Percentiles rank a stretch among this genome's conserved stretches.
Evolutionary conservation across 1,284 basidiomycete genomes (phyloP).

Genomic region (Erythrobasidium hasegawianum): DNA sequence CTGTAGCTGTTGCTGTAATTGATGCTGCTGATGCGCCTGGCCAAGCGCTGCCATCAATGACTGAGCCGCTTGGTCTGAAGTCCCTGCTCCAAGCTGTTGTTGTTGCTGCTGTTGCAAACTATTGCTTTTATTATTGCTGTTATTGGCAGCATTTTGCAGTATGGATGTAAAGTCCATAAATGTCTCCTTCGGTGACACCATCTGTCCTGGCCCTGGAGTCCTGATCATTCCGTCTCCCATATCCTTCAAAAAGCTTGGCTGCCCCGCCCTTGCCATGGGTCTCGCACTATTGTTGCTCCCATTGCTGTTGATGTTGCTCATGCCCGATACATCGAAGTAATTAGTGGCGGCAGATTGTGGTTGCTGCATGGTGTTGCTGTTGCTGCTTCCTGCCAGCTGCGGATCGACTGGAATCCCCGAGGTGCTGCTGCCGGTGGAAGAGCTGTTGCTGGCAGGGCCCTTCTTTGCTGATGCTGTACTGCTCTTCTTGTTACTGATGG

Average conservation of each 20-base stretch:
- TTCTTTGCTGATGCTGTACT: too few relatives aligned
- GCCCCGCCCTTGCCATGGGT: constrained; percentile 12
- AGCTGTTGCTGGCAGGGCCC: too few relatives aligned
- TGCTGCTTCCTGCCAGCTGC: background rate
- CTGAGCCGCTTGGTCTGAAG: too few relatives aligned
- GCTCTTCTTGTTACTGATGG: too few relatives aligned
- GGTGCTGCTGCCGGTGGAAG: background rate
- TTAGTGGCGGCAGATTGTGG: background rate
- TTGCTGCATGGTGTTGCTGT: too few relatives aligned
- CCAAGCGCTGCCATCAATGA: too few relatives aligned
- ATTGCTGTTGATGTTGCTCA: background rate
- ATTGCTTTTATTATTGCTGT: constrained; percentile 2
- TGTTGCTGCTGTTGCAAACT: constrained; percentile 1
- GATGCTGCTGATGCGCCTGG: constrained; percentile 10
- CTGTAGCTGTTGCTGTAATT: constrained; percentile 14
- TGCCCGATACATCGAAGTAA: background rate
- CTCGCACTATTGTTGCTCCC: background rate
- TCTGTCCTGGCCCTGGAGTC: constrained; percentile 18
- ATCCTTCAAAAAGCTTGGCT: constrained; percentile 31
- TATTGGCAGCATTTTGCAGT: constrained; percentile 4
- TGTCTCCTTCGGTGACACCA: constrained; percentile 18
- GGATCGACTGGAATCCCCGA: background rate
- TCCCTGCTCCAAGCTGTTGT: too few relatives aligned
- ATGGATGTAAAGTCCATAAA: constrained; percentile 13
- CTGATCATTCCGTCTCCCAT: constrained; percentile 22